These are phyloP conservation scores for Hysterium pulicare DNA, from an alignment of 2,329 filamentous ascomycete genomes.

Conservation along the genomic window DNA sequence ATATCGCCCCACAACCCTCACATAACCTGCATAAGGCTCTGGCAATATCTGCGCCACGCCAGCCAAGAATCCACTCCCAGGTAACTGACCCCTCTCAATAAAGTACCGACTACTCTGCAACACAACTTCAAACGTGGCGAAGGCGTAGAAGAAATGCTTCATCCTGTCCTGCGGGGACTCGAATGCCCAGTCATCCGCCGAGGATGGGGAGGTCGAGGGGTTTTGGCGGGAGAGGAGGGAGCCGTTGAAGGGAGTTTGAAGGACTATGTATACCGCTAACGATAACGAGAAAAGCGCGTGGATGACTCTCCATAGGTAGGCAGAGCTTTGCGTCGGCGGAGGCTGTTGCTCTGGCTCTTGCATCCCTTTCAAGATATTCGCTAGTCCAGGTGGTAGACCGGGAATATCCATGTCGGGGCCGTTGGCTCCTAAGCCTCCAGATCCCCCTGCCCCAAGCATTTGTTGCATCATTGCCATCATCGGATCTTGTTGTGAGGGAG, in stretches of 20 bases:
- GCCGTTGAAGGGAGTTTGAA: conserved; percentile 67
- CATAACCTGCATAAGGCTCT: conserved; percentile 58
- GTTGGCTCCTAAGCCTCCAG: conserved; percentile 9
- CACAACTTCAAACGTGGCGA: conserved; percentile 71
- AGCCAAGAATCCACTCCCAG: conserved; percentile 61
- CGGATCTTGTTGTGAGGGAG: conserved; percentile 51
- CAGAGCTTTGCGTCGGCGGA: conserved; percentile 41
- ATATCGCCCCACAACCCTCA: conserved; percentile 62
- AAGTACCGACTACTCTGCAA: conserved; percentile 70
- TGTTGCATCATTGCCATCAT: conserved; percentile 75
- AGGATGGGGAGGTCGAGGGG: conserved; percentile 11
- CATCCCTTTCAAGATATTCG: conserved; percentile 45
- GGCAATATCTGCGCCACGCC: conserved; percentile 65
- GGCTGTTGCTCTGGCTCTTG: conserved; percentile 37
- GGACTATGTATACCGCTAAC: conserved; percentile 67
- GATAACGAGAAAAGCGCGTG: conserved; percentile 69
- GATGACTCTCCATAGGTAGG: conserved; percentile 66
- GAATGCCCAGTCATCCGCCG: conserved; percentile 27
- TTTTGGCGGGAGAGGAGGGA: conserved; percentile 55
- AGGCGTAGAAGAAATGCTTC: conserved; percentile 71
- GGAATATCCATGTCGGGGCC: conserved; percentile 15
- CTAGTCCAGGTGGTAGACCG: conserved; percentile 40
- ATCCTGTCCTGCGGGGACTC: conserved; percentile 40
- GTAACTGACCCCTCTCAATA: conserved; percentile 59
- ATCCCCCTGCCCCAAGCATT: conserved; percentile 54